These are phyloP conservation scores for Papiliotrema flavescens DNA, from an alignment of 1,284 basidiomycete genomes.

Conservation along the genomic window DNA sequence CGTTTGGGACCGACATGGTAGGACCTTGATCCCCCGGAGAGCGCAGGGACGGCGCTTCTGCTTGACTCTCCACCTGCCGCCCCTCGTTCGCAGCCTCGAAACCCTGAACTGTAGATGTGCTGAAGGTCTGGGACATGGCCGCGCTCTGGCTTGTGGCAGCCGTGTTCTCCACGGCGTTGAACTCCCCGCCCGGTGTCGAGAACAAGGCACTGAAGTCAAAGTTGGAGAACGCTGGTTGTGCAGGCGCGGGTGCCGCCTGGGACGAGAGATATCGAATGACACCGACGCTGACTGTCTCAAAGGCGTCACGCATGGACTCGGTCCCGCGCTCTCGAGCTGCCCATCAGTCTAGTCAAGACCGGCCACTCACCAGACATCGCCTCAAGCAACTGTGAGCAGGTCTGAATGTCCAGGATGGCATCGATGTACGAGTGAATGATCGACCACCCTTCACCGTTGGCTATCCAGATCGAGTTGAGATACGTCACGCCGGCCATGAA, in stretches of 20 bases:
- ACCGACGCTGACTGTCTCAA: neutral
- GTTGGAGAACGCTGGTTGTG: neutral
- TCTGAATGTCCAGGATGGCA: neutral
- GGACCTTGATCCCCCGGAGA: neutral
- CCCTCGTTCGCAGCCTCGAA: no score
- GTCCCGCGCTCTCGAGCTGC: neutral
- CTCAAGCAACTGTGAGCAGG: neutral
- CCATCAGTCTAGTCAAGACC: neutral
- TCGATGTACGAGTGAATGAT: neutral
- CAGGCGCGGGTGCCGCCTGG: neutral
- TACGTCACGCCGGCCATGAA: constrained; percentile 1
- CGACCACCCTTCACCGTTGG: neutral
- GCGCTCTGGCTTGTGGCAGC: no score
- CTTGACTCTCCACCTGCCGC: neutral
- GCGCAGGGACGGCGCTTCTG: neutral
- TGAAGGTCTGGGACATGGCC: no score
- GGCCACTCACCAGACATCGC: neutral
- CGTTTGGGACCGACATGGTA: neutral
- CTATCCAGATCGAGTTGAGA: neutral
- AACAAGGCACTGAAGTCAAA: neutral
- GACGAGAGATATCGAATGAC: neutral
- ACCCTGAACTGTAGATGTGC: no score
- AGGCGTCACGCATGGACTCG: neutral
- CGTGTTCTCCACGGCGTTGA: neutral
- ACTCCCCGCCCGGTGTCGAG: neutral